These are phyloP conservation scores for Apiotrichum akiyoshidainum DNA, from an alignment of 1,284 basidiomycete genomes.

Conservation along the genomic window DNA sequence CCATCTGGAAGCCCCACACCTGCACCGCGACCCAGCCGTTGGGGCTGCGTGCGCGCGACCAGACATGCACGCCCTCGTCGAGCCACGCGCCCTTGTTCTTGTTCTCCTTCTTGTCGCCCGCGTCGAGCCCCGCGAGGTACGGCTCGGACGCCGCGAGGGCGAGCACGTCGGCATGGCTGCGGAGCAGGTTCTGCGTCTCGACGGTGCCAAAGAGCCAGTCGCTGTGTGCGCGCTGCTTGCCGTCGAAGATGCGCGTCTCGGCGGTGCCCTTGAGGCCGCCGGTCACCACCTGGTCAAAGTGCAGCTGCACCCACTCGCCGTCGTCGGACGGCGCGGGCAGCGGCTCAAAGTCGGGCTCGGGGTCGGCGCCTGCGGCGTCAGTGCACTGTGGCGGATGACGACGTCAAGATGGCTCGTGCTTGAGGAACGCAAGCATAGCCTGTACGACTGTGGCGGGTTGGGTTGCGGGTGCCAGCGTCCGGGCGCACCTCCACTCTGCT, in stretches of 20 bases:
- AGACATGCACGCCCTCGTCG: slow-evolving; percentile 1
- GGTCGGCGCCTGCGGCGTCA: neutral
- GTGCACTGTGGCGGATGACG: too few relatives aligned
- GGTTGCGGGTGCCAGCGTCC: too few relatives aligned
- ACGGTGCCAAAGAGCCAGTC: slow-evolving; percentile 10
- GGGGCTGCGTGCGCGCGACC: neutral
- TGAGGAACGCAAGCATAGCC: too few relatives aligned
- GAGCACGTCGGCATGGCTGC: neutral
- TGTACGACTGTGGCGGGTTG: too few relatives aligned
- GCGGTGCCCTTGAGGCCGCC: slow-evolving; percentile 8
- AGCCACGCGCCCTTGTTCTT: slow-evolving; percentile 4
- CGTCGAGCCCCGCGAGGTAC: slow-evolving; percentile 7
- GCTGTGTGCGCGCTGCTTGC: slow-evolving; percentile 3
- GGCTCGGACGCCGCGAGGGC: neutral
- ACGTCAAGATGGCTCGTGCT: too few relatives aligned
- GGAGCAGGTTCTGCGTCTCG: neutral
- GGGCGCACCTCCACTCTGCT: neutral
- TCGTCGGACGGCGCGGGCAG: neutral
- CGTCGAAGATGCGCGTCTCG: slow-evolving; percentile 9
- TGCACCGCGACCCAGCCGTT: slow-evolving; percentile 6
- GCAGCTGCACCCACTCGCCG: neutral
- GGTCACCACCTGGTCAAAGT: slow-evolving; percentile 5
- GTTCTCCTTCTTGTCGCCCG: neutral
- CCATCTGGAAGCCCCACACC: slow-evolving; percentile 10
- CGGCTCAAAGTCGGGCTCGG: neutral